Base-by-base conservation (phyloP, 2,329 filamentous ascomycete species). In the Penicillium sp. region DNA sequence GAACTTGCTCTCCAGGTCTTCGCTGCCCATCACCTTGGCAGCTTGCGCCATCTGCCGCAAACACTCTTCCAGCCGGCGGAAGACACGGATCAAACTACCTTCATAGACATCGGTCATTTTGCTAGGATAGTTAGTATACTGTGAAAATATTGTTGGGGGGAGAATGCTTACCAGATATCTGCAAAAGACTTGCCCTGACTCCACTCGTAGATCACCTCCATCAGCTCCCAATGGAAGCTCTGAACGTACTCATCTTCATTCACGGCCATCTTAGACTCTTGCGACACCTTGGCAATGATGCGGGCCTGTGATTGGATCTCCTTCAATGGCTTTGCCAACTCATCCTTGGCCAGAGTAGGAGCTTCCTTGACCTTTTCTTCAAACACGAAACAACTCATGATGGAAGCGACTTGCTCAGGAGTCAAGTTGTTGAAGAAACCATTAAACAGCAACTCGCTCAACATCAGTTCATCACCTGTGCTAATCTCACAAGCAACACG, bases 91-190 rank as follows among this genome's bases (percentile, higher is more conserved):
- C 59, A 99, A 80, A 56, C 91, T 97, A 58, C 94, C 94, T 78
- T 99, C 94, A 75, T 97, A 99, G 29, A 93, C 90, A 67, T 97
- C 93, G 29, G 94, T 97, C 92, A 99, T 97, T 90, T 96, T 96
- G 78, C 93, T 96, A 61, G 8, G 26, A 68, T 11, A 26, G 52
- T 52, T 51, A 50, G 61, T 60, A 60, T 38, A 52, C 29, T 37
- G 38, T 46, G 45, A 20, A 32, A 39, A 56, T 48, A 56, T 34
- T 3, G 24, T 26, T 26, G 24, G 2, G 39, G 24, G 29, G 34
- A 24, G 35, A 55, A 32, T 55, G 84, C 90, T 70, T 85, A 96
- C 93, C 94, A 97, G 60, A 99, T 97, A 66, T 96, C 87, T 1
- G 89, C 86, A 78, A 99, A 99, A 0, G 89, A 86, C 65, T 89